These are phyloP conservation scores for Tricharina praecox DNA, from an alignment of 495 filamentous ascomycete species.

Conservation along the genomic window DNA sequence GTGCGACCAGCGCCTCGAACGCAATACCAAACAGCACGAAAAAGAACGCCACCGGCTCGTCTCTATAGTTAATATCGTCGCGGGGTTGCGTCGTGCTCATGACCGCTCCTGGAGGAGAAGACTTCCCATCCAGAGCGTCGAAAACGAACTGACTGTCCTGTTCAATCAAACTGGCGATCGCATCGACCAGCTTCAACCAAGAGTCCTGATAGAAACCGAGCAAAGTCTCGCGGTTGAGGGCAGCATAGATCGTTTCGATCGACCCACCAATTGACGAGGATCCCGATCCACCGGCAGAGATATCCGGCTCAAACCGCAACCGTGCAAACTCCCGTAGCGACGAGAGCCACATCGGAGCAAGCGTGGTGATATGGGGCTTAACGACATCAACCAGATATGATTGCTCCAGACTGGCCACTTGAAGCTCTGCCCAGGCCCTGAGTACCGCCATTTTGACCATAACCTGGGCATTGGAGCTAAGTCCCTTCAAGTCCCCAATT, in stretches of 20 bases:
- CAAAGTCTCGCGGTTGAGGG: slow-evolving; percentile 81
- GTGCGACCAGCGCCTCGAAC: slow-evolving; percentile 71
- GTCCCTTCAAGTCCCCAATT: slow-evolving; percentile 82
- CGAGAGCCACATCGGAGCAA: slow-evolving; percentile 86
- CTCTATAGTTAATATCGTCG: slow-evolving; percentile 83
- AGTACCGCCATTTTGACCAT: slow-evolving; percentile 97
- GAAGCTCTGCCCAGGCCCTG: slow-evolving; percentile 96
- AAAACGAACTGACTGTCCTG: slow-evolving; percentile 96
- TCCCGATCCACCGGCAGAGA: slow-evolving; percentile 61
- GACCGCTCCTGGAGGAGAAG: slow-evolving; percentile 34
- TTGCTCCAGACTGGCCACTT: slow-evolving; percentile 89
- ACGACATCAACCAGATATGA: slow-evolving; percentile 76
- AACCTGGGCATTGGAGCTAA: slow-evolving; percentile 89
- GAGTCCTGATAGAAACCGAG: slow-evolving; percentile 94
- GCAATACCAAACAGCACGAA: slow-evolving; percentile 95
- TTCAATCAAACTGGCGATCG: slow-evolving; percentile 92
- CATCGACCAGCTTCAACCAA: slow-evolving; percentile 92
- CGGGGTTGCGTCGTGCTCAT: slow-evolving; percentile 37
- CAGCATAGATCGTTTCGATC: slow-evolving; percentile 80
- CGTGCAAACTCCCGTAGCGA: slow-evolving; percentile 88
- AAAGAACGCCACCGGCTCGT: slow-evolving; percentile 97
- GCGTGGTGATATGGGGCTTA: slow-evolving; percentile 69
- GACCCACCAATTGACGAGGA: slow-evolving; percentile 55
- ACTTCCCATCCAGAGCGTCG: slow-evolving; percentile 81
- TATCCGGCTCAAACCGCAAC: slow-evolving; percentile 88